These are phyloP conservation scores for Phytophthora cactorum DNA, from an alignment of 352 stramenopile genomes.

Conservation along the genomic window DNA sequence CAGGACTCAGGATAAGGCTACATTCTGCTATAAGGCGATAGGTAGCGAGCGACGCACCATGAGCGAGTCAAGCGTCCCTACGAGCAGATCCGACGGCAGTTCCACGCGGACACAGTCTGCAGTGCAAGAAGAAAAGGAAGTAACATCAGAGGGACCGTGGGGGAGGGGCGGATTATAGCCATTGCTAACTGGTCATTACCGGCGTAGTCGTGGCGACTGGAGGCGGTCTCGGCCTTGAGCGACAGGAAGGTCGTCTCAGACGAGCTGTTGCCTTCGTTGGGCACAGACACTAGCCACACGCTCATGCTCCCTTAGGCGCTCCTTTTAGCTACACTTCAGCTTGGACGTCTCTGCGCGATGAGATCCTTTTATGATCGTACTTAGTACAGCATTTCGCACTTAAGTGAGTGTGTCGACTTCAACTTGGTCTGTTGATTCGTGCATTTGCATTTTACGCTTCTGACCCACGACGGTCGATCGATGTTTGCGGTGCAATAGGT, in stretches of 20 bases:
- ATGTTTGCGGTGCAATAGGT: no score
- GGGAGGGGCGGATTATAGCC: neutral
- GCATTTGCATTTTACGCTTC: no score
- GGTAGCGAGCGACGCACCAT: constrained; percentile 77
- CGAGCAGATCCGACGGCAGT: constrained; percentile 93
- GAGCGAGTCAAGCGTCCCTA: constrained; percentile 97
- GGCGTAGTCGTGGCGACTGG: constrained; percentile 81
- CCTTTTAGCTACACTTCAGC: constrained; percentile 19
- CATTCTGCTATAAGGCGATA: neutral
- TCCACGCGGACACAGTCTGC: constrained; percentile 86
- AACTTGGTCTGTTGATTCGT: neutral
- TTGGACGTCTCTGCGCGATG: constrained; percentile 8
- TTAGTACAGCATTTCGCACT: constrained; percentile 10
- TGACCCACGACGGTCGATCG: no score
- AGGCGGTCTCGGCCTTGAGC: constrained; percentile 86
- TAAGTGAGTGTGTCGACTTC: constrained; percentile 6
- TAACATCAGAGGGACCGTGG: constrained; percentile 3
- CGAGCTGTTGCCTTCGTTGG: constrained; percentile 84
- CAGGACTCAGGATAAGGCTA: constrained; percentile 4
- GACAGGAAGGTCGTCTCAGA: constrained; percentile 87
- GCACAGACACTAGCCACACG: constrained; percentile 84
- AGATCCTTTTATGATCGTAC: constrained; percentile 41
- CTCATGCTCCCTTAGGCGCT: constrained; percentile 33
- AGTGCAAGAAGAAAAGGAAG: neutral
- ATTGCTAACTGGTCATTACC: constrained; percentile 36